These are phyloP conservation scores for Aureobasidium sp. DNA, from an alignment of 2,329 filamentous ascomycete genomes.

Conservation along the genomic window DNA sequence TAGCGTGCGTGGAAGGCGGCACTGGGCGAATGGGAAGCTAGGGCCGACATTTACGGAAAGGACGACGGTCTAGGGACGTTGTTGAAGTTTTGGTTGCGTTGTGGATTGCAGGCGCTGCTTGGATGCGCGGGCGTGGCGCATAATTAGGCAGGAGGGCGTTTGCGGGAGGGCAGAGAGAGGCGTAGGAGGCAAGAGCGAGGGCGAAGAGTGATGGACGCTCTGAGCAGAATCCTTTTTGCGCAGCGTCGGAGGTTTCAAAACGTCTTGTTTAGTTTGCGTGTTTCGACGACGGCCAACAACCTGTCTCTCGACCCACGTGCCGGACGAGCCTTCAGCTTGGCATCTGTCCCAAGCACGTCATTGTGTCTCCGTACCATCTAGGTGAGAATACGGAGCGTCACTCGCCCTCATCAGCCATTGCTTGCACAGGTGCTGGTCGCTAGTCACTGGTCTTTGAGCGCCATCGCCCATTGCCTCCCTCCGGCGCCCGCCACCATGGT, in stretches of 20 bases:
- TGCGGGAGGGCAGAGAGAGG: constrained; percentile 2
- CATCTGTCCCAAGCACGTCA: neutral
- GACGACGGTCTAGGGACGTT: neutral
- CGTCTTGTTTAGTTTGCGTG: neutral
- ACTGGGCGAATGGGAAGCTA: constrained; percentile 26
- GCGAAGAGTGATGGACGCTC: neutral
- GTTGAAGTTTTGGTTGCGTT: neutral
- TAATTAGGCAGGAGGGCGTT: constrained; percentile 7
- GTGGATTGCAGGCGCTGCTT: neutral
- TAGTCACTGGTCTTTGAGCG: neutral
- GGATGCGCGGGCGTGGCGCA: constrained; percentile 13
- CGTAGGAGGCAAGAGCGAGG: neutral
- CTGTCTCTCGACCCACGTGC: neutral
- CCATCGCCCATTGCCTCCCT: neutral
- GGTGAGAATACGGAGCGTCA: neutral
- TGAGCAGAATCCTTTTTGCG: neutral
- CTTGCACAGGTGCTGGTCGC: neutral
- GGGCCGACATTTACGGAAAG: constrained; percentile 23
- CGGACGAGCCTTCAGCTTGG: neutral
- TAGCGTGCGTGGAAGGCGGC: constrained; percentile 16
- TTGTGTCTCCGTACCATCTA: neutral
- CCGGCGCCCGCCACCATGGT: constrained; percentile 13
- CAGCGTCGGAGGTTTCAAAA: neutral
- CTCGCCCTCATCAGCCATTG: neutral
- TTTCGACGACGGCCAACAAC: neutral